phyloP scores from a whole-genome alignment of 805 yeast genomes.

The Sungouiella blattae region DNA sequence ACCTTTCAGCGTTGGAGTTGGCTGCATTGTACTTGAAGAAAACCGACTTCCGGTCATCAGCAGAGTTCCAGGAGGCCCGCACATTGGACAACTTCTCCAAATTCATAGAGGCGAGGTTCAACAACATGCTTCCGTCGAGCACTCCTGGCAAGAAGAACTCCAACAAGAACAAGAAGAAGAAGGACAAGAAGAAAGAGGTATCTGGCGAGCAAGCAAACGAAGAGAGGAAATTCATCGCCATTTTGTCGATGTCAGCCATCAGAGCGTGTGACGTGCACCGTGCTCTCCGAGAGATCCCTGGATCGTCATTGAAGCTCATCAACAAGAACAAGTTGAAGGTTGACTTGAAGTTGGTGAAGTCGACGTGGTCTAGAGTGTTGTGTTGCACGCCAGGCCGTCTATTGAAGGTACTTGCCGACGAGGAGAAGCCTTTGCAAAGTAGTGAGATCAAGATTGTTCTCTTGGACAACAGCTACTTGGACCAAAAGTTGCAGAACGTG shows the following conservation, averaged over 20 bases:
- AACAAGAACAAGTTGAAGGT: slow-evolving; percentile 69
- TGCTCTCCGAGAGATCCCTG: slow-evolving; percentile 45
- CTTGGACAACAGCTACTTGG: slow-evolving; percentile 60
- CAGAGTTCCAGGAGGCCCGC: slow-evolving; percentile 50
- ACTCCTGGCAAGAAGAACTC: slow-evolving; percentile 24
- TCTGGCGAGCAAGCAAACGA: slow-evolving; percentile 2
- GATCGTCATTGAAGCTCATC: slow-evolving; percentile 65
- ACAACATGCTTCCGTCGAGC: slow-evolving; percentile 39
- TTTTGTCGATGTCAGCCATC: slow-evolving; percentile 72
- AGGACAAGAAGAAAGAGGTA: slow-evolving; percentile 15
- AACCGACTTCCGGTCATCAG: slow-evolving; percentile 57
- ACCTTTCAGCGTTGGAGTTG: slow-evolving; percentile 72
- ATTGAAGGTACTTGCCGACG: slow-evolving; percentile 42
- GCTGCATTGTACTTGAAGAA: slow-evolving; percentile 60
- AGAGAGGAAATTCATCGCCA: slow-evolving; percentile 45
- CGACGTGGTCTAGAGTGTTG: slow-evolving; percentile 47
- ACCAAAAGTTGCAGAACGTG: slow-evolving; percentile 54
- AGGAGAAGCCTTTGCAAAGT: slow-evolving; percentile 36
- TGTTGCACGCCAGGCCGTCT: slow-evolving; percentile 66
- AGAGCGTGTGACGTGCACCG: slow-evolving; percentile 85
- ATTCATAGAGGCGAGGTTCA: slow-evolving; percentile 52
- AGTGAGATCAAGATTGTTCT: slow-evolving; percentile 52
- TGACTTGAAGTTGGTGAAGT: slow-evolving; percentile 47
- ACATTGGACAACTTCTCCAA: slow-evolving; percentile 51
- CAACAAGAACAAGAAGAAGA: slow-evolving; percentile 22